A percentile compares a stretch with the other conserved stretches of the same genome.
phyloP scores from a whole-genome alignment of 257 asterid genomes.

The Nemophila menziesii region DNA sequence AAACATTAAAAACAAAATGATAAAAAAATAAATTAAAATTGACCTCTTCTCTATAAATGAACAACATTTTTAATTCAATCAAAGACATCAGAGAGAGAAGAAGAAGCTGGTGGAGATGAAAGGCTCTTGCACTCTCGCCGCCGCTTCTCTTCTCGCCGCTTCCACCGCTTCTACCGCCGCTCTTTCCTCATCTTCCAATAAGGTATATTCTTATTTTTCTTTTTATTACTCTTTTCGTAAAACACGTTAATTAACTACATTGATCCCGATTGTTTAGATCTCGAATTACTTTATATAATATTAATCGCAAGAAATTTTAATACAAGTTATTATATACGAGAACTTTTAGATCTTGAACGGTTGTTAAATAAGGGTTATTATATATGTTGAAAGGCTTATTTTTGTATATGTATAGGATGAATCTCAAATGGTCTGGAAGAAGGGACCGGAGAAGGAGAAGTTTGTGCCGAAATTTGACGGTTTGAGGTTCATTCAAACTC shows the following conservation, averaged over 20 bases:
- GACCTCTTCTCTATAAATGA: not conserved
- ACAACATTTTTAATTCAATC: no score
- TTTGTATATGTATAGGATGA: slow-evolving; percentile 15
- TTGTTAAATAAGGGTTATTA: not conserved
- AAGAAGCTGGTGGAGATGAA: slow-evolving; percentile 22
- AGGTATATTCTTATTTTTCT: slow-evolving; percentile 10
- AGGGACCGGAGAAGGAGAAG: slow-evolving; percentile 15
- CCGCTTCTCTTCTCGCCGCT: slow-evolving; percentile 30
- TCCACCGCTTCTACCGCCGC: slow-evolving; percentile 23
- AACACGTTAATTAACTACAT: not conserved
- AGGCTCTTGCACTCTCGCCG: slow-evolving; percentile 29
- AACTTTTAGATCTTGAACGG: not conserved
- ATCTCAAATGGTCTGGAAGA: slow-evolving; percentile 4
- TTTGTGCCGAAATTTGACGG: slow-evolving; percentile 47
- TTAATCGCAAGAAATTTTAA: not conserved
- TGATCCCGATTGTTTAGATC: not conserved
- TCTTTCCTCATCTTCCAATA: slow-evolving; percentile 14
- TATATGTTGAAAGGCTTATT: not conserved
- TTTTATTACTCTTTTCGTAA: no score
- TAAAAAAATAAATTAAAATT: no score
- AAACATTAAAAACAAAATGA: not conserved
- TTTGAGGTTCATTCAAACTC: slow-evolving; percentile 49
- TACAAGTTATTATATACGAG: not conserved
- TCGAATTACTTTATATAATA: no score
- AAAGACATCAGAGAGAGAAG: not conserved